Base-by-base conservation (phyloP, 192 early-diverging fungal species). In the Glomus cerebriforme region DNA sequence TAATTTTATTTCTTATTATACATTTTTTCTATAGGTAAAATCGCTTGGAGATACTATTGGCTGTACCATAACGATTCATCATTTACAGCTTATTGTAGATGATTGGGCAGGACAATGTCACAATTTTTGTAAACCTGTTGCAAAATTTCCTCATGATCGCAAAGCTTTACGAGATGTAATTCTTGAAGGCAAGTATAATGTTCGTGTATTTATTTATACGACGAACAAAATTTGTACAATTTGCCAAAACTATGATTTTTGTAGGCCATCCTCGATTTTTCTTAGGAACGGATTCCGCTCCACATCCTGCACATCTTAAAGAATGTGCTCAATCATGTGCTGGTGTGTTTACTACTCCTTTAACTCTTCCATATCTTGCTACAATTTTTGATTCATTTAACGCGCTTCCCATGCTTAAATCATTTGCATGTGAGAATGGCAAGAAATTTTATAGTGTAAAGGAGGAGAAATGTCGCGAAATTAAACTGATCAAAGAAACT, bases 31-130 rank as follows among this genome's bases (percentile, higher is more conserved):
- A 19, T 79, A 83, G 81, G 92, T 97, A 64, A 96, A 98, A 84
- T 92, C 93, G 15, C 83, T 97, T 67, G 96, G 96, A 39, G 89
- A 91, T 31, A 97, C 96, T 15, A 95, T 99, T 13, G 98, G 90
- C 0, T 97, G 96, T 83, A 94, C 92, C 13, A 97, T 99, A 79
- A 99, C 98, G 1, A 92, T 97, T 6, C 98, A 99, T 85, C 97
- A 99, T 82, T 83, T 99, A 79, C 86, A 93, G 66, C 84, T 99
- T 19, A 88, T 94, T 35, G 93, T 97, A 0, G 98, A 99, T 81
- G 97, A 99, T 84, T 99, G 98, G 98, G 98, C 98, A 34, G 98
- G 97, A 7, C 91, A 95, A 79, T 92, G 92, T 73, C 98, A 99
- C 80, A 90, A 96, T 83, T 99, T 96, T 84, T 99, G 98, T 88